Evolutionary conservation across 768 basidiomycete species (phyloP), one percentile per base, ranked within the genome.

Genomic region (Kondoa subrosea): DNA sequence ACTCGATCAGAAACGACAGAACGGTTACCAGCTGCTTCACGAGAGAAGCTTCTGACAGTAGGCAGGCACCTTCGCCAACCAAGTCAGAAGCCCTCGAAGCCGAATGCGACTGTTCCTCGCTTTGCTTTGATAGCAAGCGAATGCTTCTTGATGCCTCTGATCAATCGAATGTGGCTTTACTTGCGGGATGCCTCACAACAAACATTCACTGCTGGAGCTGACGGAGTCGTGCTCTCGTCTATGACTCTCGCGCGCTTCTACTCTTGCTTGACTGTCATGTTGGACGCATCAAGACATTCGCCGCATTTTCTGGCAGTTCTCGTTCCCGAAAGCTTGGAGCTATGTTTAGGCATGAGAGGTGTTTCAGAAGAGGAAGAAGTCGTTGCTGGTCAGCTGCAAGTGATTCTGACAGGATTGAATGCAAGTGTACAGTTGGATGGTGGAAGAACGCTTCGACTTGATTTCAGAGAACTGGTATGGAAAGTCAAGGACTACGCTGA

Each of bases 161-260:
- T 96, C 78, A 87, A 91, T 72, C 83, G 86, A n/a, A 95, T 97
- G 78, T 99, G 91, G 91, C 75, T 82, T n/a, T 89, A 92, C 78
- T 83, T 95, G 58, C 84, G 88, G 4, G 90, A 93, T 72, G 85
- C 83, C 1, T 80, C 82, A 1, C 81, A 81, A 56, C 80, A 80
- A n/a, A 78, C 81, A 30, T 79, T 78, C n/a, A 76, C 81, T 16
- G 26, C 50, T 3, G 34, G 63, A 56, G 80, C 80, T 1, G 61
- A 88, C 73, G 81, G 81, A 17, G 83, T 87, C 1, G 84, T 87
- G 0, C 89, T 89, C 12, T 86, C 88, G 0, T 88, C 88, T 0
- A 82, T 93, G 71, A 81, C 96, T 66, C 81, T 96, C 27, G 87
- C 85, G 68, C 83, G 91, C 1, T 75, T 89, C 66, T 82, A 88